phyloP scores from a whole-genome alignment of 306 rosid species.

The Neltuma alba region DNA sequence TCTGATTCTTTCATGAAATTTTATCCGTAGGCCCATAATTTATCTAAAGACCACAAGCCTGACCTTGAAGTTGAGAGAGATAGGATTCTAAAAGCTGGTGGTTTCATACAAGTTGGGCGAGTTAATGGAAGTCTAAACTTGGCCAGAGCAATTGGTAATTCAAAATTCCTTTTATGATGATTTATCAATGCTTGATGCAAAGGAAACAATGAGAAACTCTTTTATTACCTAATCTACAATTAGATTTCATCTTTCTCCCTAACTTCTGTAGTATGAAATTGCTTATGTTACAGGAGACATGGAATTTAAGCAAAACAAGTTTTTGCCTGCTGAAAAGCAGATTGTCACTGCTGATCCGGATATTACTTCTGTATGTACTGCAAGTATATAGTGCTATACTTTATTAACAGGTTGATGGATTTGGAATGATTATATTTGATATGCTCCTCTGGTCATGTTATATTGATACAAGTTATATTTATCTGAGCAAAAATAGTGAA shows the following conservation, averaged over 20 bases:
- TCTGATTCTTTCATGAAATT: conserved; percentile 26
- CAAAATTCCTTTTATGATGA: neutral
- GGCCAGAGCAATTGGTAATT: conserved; percentile 91
- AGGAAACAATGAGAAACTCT: conserved; percentile 1
- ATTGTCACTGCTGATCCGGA: conserved; percentile 90
- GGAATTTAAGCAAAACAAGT: conserved; percentile 92
- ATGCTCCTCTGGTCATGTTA: neutral
- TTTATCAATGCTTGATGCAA: conserved; percentile 12
- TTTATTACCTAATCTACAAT: neutral
- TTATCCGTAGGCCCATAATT: conserved; percentile 74
- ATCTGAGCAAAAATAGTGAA: neutral
- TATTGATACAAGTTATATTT: neutral
- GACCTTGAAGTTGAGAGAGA: conserved; percentile 88
- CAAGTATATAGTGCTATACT: neutral
- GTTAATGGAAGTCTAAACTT: conserved; percentile 95
- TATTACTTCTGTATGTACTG: conserved; percentile 63
- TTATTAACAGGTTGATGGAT: conserved; percentile 19
- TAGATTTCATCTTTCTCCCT: conserved; percentile 2
- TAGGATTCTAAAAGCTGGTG: conserved; percentile 93
- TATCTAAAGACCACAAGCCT: conserved; percentile 98
- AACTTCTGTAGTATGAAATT: conserved; percentile 24
- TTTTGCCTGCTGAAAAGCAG: conserved; percentile 86
- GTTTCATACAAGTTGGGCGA: conserved; percentile 92
- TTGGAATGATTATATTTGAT: conserved; percentile 3
- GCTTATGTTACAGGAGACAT: conserved; percentile 69